Conservation (phyloP, 148 eudicot species). For the Spergularia marina region DNA sequence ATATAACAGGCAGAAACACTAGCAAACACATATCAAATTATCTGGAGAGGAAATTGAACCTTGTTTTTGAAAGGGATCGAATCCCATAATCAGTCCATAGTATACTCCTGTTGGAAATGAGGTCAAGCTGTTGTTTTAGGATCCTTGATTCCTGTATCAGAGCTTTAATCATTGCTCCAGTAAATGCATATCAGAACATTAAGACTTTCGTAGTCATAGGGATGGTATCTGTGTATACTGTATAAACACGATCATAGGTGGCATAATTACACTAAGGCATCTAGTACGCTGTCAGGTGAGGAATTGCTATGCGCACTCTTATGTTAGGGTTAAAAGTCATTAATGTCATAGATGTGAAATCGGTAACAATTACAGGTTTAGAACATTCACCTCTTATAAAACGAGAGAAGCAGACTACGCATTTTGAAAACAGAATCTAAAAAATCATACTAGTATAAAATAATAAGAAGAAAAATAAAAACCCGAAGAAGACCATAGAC, state of each 20-base stretch:
- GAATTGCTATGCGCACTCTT: background rate
- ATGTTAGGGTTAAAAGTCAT: background rate
- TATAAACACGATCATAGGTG: background rate
- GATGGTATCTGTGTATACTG: background rate
- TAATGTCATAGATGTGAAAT: background rate
- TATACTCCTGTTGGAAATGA: constrained; percentile 73
- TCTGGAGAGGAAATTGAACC: constrained; percentile 37
- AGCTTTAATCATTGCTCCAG: constrained; percentile 8
- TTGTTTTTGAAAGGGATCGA: constrained; percentile 84
- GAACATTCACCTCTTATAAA: too few relatives aligned
- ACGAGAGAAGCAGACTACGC: too few relatives aligned
- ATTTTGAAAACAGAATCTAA: background rate
- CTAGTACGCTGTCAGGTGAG: background rate
- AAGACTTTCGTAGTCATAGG: too few relatives aligned
- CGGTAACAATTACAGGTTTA: background rate
- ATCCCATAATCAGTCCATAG: constrained; percentile 82
- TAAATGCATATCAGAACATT: background rate
- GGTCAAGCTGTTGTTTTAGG: constrained; percentile 80
- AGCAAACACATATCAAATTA: background rate
- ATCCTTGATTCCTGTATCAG: constrained; percentile 63
- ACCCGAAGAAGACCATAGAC: background rate
- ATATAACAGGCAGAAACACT: background rate
- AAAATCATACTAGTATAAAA: background rate
- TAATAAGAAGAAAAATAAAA: background rate
- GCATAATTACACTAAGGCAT: background rate